Evolutionary conservation across 257 asterid genomes (phyloP).

Genomic region (Echites panduratus): DNA sequence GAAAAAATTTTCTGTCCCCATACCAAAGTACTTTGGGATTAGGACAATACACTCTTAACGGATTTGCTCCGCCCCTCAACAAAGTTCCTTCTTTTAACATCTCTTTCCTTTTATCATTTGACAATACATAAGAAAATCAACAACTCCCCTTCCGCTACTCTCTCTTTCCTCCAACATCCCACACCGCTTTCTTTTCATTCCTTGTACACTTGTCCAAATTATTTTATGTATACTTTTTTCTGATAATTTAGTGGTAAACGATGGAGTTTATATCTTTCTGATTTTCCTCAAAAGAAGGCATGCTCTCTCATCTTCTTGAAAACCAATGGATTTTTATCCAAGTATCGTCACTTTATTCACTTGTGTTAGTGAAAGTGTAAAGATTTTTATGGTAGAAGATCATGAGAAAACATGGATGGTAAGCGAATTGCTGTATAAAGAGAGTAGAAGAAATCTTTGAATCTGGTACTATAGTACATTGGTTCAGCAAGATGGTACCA

Average conservation of each 20-base stretch:
- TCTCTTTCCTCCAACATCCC: background rate
- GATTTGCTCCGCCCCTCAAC: constrained; percentile 9
- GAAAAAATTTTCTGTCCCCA: constrained; percentile 19
- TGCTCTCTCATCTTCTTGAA: no score
- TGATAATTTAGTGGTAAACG: background rate
- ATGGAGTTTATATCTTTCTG: background rate
- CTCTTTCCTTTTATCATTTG: background rate
- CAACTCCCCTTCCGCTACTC: background rate
- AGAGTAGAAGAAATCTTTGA: no score
- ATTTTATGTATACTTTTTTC: background rate
- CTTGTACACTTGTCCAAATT: background rate
- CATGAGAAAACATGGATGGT: background rate
- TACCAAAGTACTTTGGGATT: constrained; percentile 15
- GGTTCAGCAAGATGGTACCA: no score
- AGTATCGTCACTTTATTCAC: no score
- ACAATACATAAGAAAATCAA: background rate
- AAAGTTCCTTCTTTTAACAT: background rate
- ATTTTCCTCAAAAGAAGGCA: no score
- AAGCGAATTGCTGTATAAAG: background rate
- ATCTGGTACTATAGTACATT: background rate
- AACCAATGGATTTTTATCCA: no score
- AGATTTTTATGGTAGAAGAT: background rate
- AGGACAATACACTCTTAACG: constrained; percentile 16
- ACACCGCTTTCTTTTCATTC: background rate
- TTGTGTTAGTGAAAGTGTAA: no score